Percentiles rank a stretch among this genome's conserved stretches.
These are phyloP conservation scores for Odontarrhena argentea DNA, from an alignment of 345 rosid species.

Conservation along the genomic window DNA sequence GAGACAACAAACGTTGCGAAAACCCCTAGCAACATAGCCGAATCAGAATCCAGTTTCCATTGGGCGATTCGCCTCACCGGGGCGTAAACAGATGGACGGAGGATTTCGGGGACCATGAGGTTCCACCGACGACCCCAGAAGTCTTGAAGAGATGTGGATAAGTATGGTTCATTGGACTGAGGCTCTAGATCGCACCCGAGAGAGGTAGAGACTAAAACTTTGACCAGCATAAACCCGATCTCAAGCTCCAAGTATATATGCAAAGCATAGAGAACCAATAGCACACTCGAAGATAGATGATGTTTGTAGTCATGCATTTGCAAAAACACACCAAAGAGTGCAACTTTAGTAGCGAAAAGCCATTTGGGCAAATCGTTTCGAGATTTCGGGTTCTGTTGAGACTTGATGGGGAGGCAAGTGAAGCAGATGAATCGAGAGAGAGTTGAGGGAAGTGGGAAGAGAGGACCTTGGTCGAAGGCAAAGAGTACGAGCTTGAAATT, in stretches of 20 bases:
- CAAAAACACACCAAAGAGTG: slow-evolving; percentile 30
- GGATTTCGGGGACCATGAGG: slow-evolving; percentile 50
- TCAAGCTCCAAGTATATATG: slow-evolving; percentile 43
- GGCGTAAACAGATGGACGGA: slow-evolving; percentile 46
- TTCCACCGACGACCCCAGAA: slow-evolving; percentile 67
- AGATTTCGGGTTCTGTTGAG: slow-evolving; percentile 39
- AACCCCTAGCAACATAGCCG: slow-evolving; percentile 17
- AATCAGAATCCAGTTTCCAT: background rate
- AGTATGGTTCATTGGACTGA: slow-evolving; percentile 52
- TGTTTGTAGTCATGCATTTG: slow-evolving; percentile 27
- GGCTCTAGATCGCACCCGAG: slow-evolving; percentile 44
- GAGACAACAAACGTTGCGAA: slow-evolving; percentile 41
- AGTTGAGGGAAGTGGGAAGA: slow-evolving; percentile 23
- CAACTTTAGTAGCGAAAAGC: slow-evolving; percentile 43
- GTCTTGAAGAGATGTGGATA: slow-evolving; percentile 62
- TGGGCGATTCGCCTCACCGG: slow-evolving; percentile 34
- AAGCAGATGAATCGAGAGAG: slow-evolving; percentile 40
- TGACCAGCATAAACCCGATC: slow-evolving; percentile 35
- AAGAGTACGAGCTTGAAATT: slow-evolving; percentile 57
- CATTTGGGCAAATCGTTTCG: slow-evolving; percentile 33
- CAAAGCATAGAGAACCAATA: slow-evolving; percentile 29
- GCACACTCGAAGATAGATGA: background rate
- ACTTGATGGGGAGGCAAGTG: slow-evolving; percentile 49
- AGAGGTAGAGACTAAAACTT: slow-evolving; percentile 18
- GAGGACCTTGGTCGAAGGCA: slow-evolving; percentile 46